Conservation (phyloP, 2,329 filamentous ascomycete species). For the Bipolaris oryzae region DNA sequence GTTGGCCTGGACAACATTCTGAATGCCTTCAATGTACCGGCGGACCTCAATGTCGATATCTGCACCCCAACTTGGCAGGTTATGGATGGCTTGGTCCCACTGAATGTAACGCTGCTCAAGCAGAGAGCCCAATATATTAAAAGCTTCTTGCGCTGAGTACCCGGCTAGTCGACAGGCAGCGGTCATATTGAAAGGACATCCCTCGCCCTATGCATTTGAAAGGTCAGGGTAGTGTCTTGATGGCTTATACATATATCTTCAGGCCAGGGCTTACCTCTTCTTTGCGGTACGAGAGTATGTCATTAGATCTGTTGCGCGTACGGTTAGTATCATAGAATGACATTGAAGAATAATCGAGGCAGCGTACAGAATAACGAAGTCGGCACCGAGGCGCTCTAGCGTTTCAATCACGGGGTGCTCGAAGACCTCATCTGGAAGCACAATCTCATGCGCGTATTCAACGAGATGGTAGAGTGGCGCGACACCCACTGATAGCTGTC, state of each 20-base stretch:
- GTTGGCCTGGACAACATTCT: slow-evolving; percentile 1
- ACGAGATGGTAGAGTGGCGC: slow-evolving; percentile 1
- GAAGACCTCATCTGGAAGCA: slow-evolving; percentile 1
- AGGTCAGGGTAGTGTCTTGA: not conserved
- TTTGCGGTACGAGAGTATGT: slow-evolving; percentile 1
- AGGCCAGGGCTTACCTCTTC: not conserved
- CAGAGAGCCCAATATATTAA: not conserved
- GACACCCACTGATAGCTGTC: not conserved
- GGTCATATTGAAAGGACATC: not conserved
- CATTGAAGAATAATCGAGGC: not conserved
- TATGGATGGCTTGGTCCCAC: not conserved
- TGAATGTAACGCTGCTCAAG: slow-evolving; percentile 2
- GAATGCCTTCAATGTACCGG: slow-evolving; percentile 1
- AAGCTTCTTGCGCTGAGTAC: not conserved
- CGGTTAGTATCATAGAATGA: not conserved
- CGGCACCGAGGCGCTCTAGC: not conserved
- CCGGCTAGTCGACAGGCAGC: not conserved
- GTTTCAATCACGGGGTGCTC: not conserved
- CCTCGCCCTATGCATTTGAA: not conserved
- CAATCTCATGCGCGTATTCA: not conserved
- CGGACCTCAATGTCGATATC: not conserved
- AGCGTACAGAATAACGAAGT: not conserved
- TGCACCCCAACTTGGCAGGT: not conserved
- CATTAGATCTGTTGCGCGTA: not conserved
- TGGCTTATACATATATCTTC: not conserved